Evolutionary conservation across 2,329 filamentous ascomycete genomes (phyloP).

Genomic region (Xylogone sp.): DNA sequence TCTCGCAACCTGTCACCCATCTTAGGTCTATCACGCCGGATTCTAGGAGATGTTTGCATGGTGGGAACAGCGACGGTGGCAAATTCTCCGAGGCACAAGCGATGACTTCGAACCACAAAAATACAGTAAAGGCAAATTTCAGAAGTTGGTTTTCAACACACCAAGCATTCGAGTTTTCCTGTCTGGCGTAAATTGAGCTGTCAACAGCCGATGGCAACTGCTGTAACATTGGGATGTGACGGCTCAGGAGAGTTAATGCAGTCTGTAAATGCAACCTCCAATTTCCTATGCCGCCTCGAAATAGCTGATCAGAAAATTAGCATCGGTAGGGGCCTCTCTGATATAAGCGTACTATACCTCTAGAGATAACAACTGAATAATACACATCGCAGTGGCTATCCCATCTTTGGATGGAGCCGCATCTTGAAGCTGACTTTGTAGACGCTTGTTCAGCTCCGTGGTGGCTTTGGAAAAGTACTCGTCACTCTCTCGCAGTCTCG

Average conservation of each 20-base stretch:
- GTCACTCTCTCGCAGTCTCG: too few species aligned
- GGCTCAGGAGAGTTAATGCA: not conserved
- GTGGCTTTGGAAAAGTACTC: too few species aligned
- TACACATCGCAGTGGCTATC: conserved; percentile 1
- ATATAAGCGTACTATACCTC: too few species aligned
- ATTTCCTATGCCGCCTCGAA: conserved; percentile 1
- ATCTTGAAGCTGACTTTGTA: not conserved
- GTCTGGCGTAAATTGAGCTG: not conserved
- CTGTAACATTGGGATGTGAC: not conserved
- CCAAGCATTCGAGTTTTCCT: not conserved
- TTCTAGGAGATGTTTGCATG: not conserved
- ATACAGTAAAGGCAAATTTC: not conserved
- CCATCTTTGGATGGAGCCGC: not conserved
- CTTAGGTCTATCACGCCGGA: not conserved
- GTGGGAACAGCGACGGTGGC: not conserved
- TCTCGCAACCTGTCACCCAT: not conserved
- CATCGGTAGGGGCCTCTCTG: too few species aligned
- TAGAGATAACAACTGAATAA: conserved; percentile 2
- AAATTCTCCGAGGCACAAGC: not conserved
- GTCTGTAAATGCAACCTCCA: conserved; percentile 4
- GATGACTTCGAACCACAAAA: conserved; percentile 2
- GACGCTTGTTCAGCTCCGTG: not conserved
- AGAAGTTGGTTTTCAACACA: not conserved
- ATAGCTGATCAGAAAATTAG: not conserved
- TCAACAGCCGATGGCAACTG: not conserved